A percentile compares a stretch with the other conserved stretches of the same genome.
Evolutionary conservation across 129 eudicot species (phyloP).

Genomic region (Flaveria ramosissima): DNA sequence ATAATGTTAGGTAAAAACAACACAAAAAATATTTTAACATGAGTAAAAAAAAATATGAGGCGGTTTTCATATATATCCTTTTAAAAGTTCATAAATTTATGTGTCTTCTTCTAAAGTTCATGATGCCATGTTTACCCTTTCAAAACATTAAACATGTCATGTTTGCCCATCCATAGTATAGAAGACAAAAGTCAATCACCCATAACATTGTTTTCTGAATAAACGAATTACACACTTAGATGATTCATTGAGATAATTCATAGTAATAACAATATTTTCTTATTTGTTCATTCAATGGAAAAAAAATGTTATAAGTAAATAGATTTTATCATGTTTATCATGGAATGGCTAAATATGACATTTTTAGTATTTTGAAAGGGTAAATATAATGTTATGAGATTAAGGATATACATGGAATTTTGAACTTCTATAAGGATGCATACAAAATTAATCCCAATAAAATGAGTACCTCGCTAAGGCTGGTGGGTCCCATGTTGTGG

Average conservation of each 20-base stretch:
- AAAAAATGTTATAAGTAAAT: background rate
- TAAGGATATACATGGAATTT: background rate
- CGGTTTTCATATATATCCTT: background rate
- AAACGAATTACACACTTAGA: background rate
- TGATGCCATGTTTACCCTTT: background rate
- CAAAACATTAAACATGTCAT: background rate
- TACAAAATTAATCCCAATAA: background rate
- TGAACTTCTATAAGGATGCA: background rate
- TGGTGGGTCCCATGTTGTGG: constrained; percentile 87
- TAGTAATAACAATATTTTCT: background rate
- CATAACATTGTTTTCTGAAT: background rate
- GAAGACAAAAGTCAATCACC: background rate
- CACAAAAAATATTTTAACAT: background rate
- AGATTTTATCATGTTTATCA: background rate
- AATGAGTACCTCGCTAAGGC: constrained; percentile 72
- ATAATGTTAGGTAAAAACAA: constrained; percentile 1
- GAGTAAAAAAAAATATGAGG: background rate
- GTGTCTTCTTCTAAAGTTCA: background rate
- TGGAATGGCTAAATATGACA: background rate
- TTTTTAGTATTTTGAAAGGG: background rate
- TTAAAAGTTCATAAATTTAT: background rate
- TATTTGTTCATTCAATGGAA: background rate
- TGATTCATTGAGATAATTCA: background rate
- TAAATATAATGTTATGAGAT: background rate
- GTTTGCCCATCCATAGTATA: background rate